Evolutionary conservation across 228 moss, liverwort and hornwort species (phyloP), one percentile per base, ranked within the genome.

Genomic region (Sphagnum magellanicum): DNA sequence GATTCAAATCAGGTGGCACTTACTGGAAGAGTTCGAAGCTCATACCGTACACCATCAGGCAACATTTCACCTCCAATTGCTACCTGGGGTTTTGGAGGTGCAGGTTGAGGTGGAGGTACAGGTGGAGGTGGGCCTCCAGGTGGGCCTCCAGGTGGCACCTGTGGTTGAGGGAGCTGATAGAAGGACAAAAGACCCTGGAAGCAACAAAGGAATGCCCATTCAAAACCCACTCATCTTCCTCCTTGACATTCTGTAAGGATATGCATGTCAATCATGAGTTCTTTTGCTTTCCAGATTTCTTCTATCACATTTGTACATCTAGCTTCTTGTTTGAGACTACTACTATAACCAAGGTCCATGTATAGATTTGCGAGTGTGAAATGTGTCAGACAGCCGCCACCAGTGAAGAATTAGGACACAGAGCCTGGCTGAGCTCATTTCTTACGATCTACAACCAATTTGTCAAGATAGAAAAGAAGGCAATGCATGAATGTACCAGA

Each of bases 1-100:
- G 2, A 32, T 3, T 32, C 32, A 32, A 32, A 32, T 32, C 32
- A 32, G 32, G 32, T 55, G 8, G 61, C n/a, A 63, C 59, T 13
- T 81, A 88, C 88, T 76, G 85, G 82, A 63, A 88, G 80, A 67
- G 88, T 82, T 57, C 61, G 67, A 57, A 88, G 75, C 61, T 88
- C 84, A 13, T 80, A 82, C 58, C 82, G 74, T 13, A 88, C 85
- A 66, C 88, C 88, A 74, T 78, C 67, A 4, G 88, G 88, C 32
- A 32, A 32, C 74, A 78, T 82, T 66, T 78, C 79, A 48, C 51
- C 76, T 50, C 80, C 77, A 9, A 88, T 79, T 2, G 83, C 74
- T 17, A 15, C 17, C 49, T 70, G 69, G 3, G 72, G 74, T 55
- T 63, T 57, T 48, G 4, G 13, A 63, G 50, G 4, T 64, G 50